A percentile compares a stretch with the other conserved stretches of the same genome.
Conservation (phyloP, 2,329 filamentous ascomycete genomes). For the Pseudogymnoascus sp. region DNA sequence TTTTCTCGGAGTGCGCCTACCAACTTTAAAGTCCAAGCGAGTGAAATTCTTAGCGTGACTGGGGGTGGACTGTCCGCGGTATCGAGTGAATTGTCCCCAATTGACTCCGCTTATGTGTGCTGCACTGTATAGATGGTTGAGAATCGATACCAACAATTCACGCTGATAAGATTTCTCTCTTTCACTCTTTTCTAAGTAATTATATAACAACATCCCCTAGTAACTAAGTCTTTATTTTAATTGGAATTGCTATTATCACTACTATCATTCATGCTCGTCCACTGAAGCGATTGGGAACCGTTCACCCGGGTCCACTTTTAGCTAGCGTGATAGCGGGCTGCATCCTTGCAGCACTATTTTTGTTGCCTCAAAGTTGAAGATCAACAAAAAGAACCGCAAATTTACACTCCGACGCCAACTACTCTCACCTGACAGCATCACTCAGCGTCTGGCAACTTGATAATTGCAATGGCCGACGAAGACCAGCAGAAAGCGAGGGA, state of each 20-base stretch:
- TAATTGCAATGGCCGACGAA: conserved; percentile 18
- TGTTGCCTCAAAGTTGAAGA: conserved; percentile 8
- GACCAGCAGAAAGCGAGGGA: conserved; percentile 23
- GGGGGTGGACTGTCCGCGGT: not conserved
- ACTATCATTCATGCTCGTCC: not conserved
- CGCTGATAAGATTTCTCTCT: not conserved
- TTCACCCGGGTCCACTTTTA: not conserved
- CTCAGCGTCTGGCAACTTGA: not conserved
- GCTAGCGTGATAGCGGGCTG: conserved; percentile 2
- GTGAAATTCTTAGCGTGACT: not conserved
- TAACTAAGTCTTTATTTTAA: not conserved
- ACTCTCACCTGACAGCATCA: not conserved
- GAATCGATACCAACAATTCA: not conserved
- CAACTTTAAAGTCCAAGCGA: conserved; percentile 1
- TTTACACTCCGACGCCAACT: not conserved
- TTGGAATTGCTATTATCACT: not conserved
- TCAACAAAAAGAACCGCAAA: not conserved
- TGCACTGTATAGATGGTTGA: too few relatives aligned
- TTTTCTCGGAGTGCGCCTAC: conserved; percentile 7
- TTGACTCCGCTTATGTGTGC: too few relatives aligned
- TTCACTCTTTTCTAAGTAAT: not conserved
- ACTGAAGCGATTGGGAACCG: not conserved
- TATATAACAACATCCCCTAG: not conserved
- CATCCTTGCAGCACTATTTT: conserved; percentile 7
- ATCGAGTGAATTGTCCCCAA: not conserved